phyloP scores from a whole-genome alignment of 1,284 basidiomycete species.

The Earliella scabrosa region DNA sequence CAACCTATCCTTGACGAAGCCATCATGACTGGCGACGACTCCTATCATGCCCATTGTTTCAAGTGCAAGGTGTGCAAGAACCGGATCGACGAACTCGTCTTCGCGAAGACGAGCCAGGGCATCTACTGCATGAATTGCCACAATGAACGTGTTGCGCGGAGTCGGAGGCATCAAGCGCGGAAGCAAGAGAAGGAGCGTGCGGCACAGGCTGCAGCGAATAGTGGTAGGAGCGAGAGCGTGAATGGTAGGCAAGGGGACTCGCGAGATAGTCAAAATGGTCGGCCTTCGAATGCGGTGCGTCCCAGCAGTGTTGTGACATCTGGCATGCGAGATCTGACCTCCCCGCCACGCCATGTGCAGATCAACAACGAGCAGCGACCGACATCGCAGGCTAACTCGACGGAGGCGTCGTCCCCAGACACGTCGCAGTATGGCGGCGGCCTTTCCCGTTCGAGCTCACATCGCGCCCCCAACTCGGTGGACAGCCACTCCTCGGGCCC shows the following conservation, averaged over 20 bases:
- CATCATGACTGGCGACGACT: conserved; percentile 99
- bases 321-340: conserved; percentile 1
- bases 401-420: conserved; percentile 20
- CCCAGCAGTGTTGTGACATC: neutral
- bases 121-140: conserved; percentile 99
- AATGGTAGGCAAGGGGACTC: conserved; percentile 21
- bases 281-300: conserved; percentile 17
- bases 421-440: conserved; percentile 13
- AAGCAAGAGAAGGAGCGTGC: conserved; percentile 56
- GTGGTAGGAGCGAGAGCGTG: conserved; percentile 7
- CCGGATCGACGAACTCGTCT: conserved; percentile 96
- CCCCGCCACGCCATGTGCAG: neutral
- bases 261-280: conserved; percentile 14
- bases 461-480: conserved; percentile 16
- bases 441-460: conserved; percentile 20
- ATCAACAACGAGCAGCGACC: conserved; percentile 13
- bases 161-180: conserved; percentile 86
- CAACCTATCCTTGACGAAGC: conserved; percentile 95
- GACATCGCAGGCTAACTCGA: conserved; percentile 15
- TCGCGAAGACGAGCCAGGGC: conserved; percentile 97
- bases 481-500: conserved; percentile 19
- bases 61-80: conserved; percentile 95
- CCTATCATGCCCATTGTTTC: conserved; percentile 98
- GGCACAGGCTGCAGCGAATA: conserved; percentile 38
- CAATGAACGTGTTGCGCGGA: conserved; percentile 93